These are phyloP conservation scores for Filobasidium uniguttulatum DNA, from an alignment of 1,284 basidiomycete species.

Conservation along the genomic window DNA sequence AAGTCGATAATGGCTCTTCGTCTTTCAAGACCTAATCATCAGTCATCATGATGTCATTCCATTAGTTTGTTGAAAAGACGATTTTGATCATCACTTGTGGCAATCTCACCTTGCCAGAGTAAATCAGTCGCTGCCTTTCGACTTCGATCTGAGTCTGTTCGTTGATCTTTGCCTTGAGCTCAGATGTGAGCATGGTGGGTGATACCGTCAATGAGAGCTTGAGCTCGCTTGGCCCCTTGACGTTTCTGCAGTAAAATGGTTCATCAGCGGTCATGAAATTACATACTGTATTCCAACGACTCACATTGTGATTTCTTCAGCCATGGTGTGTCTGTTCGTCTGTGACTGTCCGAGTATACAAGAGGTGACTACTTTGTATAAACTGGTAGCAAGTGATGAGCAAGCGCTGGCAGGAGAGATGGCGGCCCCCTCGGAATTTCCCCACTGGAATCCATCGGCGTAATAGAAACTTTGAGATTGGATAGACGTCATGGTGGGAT, in stretches of 20 bases:
- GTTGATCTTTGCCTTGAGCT: slow-evolving; percentile 74
- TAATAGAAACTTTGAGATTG: no score
- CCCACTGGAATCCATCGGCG: no score
- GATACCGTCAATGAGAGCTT: slow-evolving; percentile 72
- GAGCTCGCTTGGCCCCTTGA: slow-evolving; percentile 66
- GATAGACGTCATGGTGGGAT: background rate
- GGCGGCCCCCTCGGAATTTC: background rate
- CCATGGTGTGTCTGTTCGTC: background rate
- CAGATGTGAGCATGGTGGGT: slow-evolving; percentile 52
- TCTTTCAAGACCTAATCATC: slow-evolving; percentile 46
- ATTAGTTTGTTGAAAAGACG: slow-evolving; percentile 2
- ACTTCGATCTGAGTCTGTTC: slow-evolving; percentile 70
- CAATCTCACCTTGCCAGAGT: slow-evolving; percentile 51
- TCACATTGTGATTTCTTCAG: background rate
- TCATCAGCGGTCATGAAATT: background rate
- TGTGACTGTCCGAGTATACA: background rate
- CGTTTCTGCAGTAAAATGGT: slow-evolving; percentile 21
- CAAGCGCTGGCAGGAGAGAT: background rate
- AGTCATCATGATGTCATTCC: background rate
- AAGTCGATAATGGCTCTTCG: slow-evolving; percentile 61
- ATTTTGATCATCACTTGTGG: background rate
- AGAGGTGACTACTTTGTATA: background rate
- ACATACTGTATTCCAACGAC: background rate
- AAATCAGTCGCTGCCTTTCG: slow-evolving; percentile 70
- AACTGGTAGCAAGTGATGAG: background rate